A percentile compares a stretch with the other conserved stretches of the same genome.
These are phyloP conservation scores for Lentinula novae-zelandiae DNA, from an alignment of 1,284 basidiomycete genomes.

Conservation along the genomic window DNA sequence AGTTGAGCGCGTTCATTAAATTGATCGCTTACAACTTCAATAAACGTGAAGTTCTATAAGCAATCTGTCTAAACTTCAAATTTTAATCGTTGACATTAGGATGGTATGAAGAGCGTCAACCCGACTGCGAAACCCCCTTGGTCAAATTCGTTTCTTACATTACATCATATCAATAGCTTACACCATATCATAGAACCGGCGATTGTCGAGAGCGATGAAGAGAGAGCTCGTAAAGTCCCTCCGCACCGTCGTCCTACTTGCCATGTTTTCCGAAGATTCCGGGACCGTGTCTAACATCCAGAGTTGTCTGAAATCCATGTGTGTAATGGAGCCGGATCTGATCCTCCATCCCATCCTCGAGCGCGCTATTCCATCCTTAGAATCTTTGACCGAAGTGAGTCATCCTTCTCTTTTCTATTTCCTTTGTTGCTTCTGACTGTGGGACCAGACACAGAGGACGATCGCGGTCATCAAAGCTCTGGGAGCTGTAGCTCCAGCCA, in stretches of 20 bases:
- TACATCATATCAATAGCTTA: background rate
- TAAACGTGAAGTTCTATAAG: constrained; percentile 48
- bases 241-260: constrained; percentile 79
- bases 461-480: constrained; percentile 86
- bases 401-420: background rate
- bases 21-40: constrained; percentile 87
- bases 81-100: constrained; percentile 32
- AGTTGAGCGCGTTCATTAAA: constrained; percentile 83
- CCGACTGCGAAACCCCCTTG: constrained; percentile 80
- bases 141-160: constrained; percentile 29
- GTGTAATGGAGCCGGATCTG: constrained; percentile 84
- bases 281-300: constrained; percentile 64
- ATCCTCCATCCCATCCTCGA: constrained; percentile 85
- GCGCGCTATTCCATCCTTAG: constrained; percentile 81
- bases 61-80: background rate
- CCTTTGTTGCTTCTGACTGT: constrained; percentile 1
- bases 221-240: constrained; percentile 83
- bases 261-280: constrained; percentile 86
- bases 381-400: constrained; percentile 78
- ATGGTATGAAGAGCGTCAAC: constrained; percentile 79
- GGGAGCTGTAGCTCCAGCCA: constrained; percentile 73
- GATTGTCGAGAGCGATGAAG: constrained; percentile 79
- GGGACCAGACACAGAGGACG: constrained; percentile 72
- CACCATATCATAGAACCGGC: constrained; percentile 46
- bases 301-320: constrained; percentile 71